phyloP scores from a whole-genome alignment of 2,329 filamentous ascomycete species.

The Onygenales sp. region DNA sequence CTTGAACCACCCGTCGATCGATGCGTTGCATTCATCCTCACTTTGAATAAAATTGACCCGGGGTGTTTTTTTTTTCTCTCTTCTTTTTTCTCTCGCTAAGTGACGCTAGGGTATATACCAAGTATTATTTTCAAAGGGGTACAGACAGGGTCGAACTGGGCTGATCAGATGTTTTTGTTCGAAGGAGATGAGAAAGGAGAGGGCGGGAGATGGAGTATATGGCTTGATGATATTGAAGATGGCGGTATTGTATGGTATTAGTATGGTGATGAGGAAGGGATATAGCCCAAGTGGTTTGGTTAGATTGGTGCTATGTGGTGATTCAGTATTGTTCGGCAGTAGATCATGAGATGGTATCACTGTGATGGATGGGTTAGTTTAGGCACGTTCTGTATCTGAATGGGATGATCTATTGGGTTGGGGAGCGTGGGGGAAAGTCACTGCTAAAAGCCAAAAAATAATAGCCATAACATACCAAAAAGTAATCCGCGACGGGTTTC shows the following conservation, averaged over 20 bases:
- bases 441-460: background rate
- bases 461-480: constrained; percentile 45
- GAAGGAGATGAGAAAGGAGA: background rate
- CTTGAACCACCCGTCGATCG: too few relatives aligned
- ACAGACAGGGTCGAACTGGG: background rate
- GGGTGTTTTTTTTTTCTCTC: too few relatives aligned
- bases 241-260: background rate
- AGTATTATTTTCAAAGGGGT: background rate
- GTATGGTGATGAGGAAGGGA: background rate
- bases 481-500: constrained; percentile 96
- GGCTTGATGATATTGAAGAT: background rate
- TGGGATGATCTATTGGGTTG: background rate
- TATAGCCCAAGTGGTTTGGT: background rate
- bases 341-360: background rate
- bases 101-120: background rate
- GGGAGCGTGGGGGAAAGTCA: too few relatives aligned
- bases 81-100: background rate
- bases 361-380: background rate
- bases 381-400: background rate
- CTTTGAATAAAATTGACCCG: too few relatives aligned
- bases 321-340: background rate
- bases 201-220: background rate
- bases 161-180: too few relatives aligned
- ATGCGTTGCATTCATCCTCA: too few relatives aligned
- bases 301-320: background rate